phyloP scores from a whole-genome alignment of 2,329 filamentous ascomycete species.

The Capronia epimyces region DNA sequence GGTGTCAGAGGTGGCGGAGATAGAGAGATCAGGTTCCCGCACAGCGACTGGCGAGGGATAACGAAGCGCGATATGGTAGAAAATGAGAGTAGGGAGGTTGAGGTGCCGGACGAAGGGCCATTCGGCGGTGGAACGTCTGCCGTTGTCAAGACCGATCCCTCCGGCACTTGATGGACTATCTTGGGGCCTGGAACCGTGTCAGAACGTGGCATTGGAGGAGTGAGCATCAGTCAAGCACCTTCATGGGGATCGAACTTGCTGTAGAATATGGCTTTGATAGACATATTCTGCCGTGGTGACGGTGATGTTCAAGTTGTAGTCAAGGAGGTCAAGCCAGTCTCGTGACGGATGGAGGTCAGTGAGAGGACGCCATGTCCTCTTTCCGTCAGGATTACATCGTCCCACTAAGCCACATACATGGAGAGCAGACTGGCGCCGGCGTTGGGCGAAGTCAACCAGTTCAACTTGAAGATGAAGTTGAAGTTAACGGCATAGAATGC shows the following conservation, averaged over 20 bases:
- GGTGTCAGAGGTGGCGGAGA: conserved; percentile 39
- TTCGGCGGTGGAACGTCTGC: conserved; percentile 39
- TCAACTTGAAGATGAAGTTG: too few species aligned
- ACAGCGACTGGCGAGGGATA: conserved; percentile 90
- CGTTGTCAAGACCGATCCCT: conserved; percentile 51
- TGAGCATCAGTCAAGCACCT: conserved; percentile 34
- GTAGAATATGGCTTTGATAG: conserved; percentile 63
- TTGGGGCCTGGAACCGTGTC: conserved; percentile 47
- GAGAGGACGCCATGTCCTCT: too few species aligned
- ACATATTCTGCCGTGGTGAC: conserved; percentile 31
- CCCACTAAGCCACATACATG: too few species aligned
- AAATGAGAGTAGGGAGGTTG: conserved; percentile 71
- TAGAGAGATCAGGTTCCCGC: conserved; percentile 70
- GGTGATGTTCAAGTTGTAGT: background rate
- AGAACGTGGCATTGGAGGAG: background rate
- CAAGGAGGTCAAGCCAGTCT: too few species aligned
- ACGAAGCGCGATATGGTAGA: conserved; percentile 83
- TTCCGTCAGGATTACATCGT: too few species aligned
- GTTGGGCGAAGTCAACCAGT: too few species aligned
- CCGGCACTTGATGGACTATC: conserved; percentile 60
- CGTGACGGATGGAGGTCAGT: too few species aligned
- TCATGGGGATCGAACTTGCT: conserved; percentile 60
- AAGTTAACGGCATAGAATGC: too few species aligned
- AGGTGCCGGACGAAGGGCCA: conserved; percentile 6
- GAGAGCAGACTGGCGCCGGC: too few species aligned